phyloP scores from a whole-genome alignment of 768 basidiomycete genomes.

The Podaxis mareebaensis region DNA sequence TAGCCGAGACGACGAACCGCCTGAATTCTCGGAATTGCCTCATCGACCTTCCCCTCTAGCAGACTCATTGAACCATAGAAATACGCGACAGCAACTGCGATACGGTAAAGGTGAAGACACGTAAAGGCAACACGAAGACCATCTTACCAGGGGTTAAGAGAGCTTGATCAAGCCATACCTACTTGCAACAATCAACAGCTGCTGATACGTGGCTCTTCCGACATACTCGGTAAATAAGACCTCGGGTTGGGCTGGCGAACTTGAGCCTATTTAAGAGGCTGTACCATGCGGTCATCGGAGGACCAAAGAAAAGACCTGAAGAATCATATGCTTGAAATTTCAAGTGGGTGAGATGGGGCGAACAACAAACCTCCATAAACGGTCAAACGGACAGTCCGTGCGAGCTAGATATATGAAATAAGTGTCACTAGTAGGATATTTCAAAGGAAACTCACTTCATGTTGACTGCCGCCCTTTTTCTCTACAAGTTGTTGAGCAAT shows the following conservation, averaged over 20 bases:
- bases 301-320: conserved; percentile 73
- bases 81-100: conserved; percentile 44
- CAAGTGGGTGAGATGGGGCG: not conserved
- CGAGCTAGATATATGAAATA: conserved; percentile 38
- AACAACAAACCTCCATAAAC: conserved; percentile 67
- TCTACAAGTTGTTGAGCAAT: conserved; percentile 89
- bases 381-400: conserved; percentile 61
- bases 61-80: conserved; percentile 76
- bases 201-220: not conserved
- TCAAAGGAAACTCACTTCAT: conserved; percentile 60
- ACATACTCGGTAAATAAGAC: conserved; percentile 62
- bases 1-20: conserved; percentile 33
- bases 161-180: conserved; percentile 85
- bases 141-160: conserved; percentile 66
- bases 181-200: conserved; percentile 11
- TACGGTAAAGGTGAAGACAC: not conserved
- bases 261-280: conserved; percentile 68
- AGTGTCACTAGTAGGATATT: not conserved
- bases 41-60: conserved; percentile 69
- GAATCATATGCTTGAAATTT: not conserved
- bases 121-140: not conserved
- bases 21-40: conserved; percentile 46
- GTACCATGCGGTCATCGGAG: conserved; percentile 83
- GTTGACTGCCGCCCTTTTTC: conserved; percentile 55
- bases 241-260: conserved; percentile 60